Evolutionary conservation across 2,329 filamentous ascomycete species (phyloP).

Genomic region (Atkinsonella texensis): DNA sequence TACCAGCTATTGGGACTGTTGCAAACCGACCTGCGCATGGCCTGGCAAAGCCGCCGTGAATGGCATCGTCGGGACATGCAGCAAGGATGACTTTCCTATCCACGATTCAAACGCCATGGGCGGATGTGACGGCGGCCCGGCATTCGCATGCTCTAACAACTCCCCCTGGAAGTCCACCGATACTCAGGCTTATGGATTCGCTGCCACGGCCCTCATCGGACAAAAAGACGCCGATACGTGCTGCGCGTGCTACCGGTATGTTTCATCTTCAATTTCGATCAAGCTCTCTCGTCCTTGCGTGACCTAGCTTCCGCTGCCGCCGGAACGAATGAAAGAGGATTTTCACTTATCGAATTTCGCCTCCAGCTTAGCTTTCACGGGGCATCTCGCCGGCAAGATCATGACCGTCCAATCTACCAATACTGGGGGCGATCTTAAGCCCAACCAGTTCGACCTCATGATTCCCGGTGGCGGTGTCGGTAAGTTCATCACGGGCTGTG

Average conservation of each 20-base stretch:
- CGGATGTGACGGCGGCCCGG: constrained; percentile 44
- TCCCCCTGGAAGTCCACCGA: constrained; percentile 50
- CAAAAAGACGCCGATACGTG: constrained; percentile 50
- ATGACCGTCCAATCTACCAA: constrained; percentile 55
- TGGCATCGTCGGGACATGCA: constrained; percentile 39
- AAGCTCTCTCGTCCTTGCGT: not conserved
- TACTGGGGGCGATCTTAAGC: constrained; percentile 29
- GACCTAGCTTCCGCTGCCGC: too few relatives aligned
- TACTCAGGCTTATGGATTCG: constrained; percentile 49
- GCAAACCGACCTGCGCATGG: constrained; percentile 58
- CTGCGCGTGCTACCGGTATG: constrained; percentile 49
- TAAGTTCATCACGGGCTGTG: constrained; percentile 37
- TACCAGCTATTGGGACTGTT: constrained; percentile 51
- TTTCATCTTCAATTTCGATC: not conserved
- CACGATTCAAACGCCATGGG: constrained; percentile 33
- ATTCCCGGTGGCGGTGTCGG: constrained; percentile 45
- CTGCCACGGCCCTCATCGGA: constrained; percentile 44
- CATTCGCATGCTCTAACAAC: constrained; percentile 51
- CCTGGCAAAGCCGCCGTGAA: constrained; percentile 40
- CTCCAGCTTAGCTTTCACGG: constrained; percentile 35
- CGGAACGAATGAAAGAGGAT: too few relatives aligned
- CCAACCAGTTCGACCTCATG: constrained; percentile 29
- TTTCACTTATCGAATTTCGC: not conserved
- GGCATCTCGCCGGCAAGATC: constrained; percentile 43
- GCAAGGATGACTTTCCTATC: constrained; percentile 41